phyloP scores from a whole-genome alignment of 1,284 basidiomycete species.

The Stygiomarasmius scandens region DNA sequence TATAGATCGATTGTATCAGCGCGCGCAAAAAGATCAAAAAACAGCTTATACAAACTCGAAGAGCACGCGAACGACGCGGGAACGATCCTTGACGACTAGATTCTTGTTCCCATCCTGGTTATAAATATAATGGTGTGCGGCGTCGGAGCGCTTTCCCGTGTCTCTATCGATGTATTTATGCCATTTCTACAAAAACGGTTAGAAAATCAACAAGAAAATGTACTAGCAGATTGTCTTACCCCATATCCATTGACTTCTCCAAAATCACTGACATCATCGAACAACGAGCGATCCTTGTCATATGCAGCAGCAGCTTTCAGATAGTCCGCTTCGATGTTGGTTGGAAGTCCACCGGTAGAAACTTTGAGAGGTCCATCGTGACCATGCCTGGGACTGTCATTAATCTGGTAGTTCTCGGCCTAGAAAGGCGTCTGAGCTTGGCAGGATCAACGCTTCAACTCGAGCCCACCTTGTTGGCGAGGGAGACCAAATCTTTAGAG shows the following conservation, averaged over 20 bases:
- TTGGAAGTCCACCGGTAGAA: slow-evolving; percentile 39
- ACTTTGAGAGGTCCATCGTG: slow-evolving; percentile 55
- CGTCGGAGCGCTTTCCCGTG: slow-evolving; percentile 60
- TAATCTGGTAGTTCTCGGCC: slow-evolving; percentile 53
- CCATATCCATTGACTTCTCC: slow-evolving; percentile 43
- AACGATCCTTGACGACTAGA: slow-evolving; percentile 40
- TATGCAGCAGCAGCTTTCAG: slow-evolving; percentile 45
- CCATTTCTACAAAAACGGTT: not conserved
- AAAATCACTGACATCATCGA: slow-evolving; percentile 50
- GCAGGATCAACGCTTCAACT: not conserved
- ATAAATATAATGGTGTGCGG: slow-evolving; percentile 61
- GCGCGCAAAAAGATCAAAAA: no score
- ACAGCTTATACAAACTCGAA: slow-evolving; percentile 40
- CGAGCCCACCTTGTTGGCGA: slow-evolving; percentile 42
- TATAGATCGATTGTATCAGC: slow-evolving; percentile 22
- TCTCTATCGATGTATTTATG: slow-evolving; percentile 50
- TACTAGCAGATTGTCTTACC: slow-evolving; percentile 30
- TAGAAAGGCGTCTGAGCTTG: slow-evolving; percentile 21
- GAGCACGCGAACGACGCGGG: slow-evolving; percentile 48
- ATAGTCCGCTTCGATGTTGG: slow-evolving; percentile 48
- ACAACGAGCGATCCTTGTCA: slow-evolving; percentile 42
- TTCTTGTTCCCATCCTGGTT: slow-evolving; percentile 45
- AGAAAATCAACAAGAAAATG: not conserved
- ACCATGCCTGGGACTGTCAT: slow-evolving; percentile 45
- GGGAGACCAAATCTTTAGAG: slow-evolving; percentile 43